Conservation (phyloP, 805 yeast genomes). For the Candida ovalis region DNA sequence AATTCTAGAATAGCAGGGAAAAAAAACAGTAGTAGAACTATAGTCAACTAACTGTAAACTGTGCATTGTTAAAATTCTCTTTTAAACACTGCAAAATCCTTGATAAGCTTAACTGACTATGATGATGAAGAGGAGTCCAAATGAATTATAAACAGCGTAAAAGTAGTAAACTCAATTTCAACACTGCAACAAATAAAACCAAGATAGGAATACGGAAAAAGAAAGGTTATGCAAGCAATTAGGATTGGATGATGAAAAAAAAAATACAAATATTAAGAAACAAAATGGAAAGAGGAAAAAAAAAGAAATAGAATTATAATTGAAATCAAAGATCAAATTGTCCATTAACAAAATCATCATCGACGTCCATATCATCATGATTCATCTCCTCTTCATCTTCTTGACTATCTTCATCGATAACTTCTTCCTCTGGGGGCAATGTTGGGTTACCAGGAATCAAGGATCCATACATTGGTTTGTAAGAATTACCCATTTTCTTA, state of each 20-base stretch:
- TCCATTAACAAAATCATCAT: conserved; percentile 84
- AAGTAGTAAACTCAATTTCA: background rate
- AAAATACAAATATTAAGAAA: background rate
- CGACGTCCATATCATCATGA: conserved; percentile 49
- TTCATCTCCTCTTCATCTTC: conserved; percentile 41
- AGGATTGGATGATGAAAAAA: too few relatives aligned
- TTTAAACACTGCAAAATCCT: too few relatives aligned
- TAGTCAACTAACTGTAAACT: background rate
- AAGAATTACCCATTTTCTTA: conserved; percentile 36
- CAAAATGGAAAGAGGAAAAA: background rate
- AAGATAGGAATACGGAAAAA: too few relatives aligned
- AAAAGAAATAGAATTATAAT: background rate
- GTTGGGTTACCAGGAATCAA: conserved; percentile 78
- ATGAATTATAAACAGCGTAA: background rate
- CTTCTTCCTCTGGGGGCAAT: conserved; percentile 80
- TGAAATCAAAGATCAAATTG: conserved; percentile 65
- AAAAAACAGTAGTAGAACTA: too few relatives aligned
- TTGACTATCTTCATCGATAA: conserved; percentile 64
- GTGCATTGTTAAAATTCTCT: too few relatives aligned
- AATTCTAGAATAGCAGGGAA: too few relatives aligned
- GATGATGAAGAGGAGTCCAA: background rate
- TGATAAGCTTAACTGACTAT: too few relatives aligned
- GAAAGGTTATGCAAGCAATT: background rate
- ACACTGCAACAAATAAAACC: background rate
- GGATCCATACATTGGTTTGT: conserved; percentile 50